A percentile compares a stretch with the other conserved stretches of the same genome.
Conservation (phyloP, 2,329 filamentous ascomycete genomes). For the Emericellopsis atlantica region DNA sequence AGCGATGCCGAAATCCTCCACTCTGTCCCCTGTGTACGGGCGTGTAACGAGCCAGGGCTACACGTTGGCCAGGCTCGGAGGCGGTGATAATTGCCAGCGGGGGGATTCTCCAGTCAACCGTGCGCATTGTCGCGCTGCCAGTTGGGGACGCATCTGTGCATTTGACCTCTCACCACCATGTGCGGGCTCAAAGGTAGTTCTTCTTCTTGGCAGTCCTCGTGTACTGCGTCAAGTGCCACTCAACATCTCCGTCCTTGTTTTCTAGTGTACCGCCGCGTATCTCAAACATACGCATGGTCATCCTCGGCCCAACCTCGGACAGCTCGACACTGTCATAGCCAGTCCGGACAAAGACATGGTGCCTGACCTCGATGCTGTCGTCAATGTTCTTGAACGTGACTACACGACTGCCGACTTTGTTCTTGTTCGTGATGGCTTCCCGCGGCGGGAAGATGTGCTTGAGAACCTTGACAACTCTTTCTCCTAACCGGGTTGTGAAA, state of each 20-base stretch:
- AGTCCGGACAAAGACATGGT: slow-evolving; percentile 79
- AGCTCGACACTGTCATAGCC: slow-evolving; percentile 82
- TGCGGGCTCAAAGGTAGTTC: slow-evolving; percentile 61
- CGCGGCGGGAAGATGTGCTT: slow-evolving; percentile 91
- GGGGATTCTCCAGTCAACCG: too few relatives aligned
- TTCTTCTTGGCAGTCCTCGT: slow-evolving; percentile 91
- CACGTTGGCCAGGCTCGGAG: too few relatives aligned
- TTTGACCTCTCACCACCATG: background rate
- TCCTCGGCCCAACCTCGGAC: slow-evolving; percentile 80
- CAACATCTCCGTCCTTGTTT: slow-evolving; percentile 87
- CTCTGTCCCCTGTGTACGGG: too few relatives aligned
- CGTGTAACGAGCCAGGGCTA: too few relatives aligned
- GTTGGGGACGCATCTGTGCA: background rate
- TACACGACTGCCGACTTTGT: slow-evolving; percentile 74
- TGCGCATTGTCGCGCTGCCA: too few relatives aligned
- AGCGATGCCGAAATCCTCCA: too few relatives aligned
- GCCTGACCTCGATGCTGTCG: slow-evolving; percentile 80
- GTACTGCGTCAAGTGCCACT: slow-evolving; percentile 95
- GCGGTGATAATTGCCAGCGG: too few relatives aligned
- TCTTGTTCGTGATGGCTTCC: slow-evolving; percentile 56
- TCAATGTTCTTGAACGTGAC: slow-evolving; percentile 93
- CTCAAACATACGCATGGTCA: slow-evolving; percentile 96
- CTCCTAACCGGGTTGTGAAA: slow-evolving; percentile 70
- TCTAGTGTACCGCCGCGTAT: slow-evolving; percentile 85
- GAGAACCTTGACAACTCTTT: slow-evolving; percentile 75